These are phyloP conservation scores for Rhodofomes roseus DNA, from an alignment of 1,284 basidiomycete genomes.

Conservation along the genomic window DNA sequence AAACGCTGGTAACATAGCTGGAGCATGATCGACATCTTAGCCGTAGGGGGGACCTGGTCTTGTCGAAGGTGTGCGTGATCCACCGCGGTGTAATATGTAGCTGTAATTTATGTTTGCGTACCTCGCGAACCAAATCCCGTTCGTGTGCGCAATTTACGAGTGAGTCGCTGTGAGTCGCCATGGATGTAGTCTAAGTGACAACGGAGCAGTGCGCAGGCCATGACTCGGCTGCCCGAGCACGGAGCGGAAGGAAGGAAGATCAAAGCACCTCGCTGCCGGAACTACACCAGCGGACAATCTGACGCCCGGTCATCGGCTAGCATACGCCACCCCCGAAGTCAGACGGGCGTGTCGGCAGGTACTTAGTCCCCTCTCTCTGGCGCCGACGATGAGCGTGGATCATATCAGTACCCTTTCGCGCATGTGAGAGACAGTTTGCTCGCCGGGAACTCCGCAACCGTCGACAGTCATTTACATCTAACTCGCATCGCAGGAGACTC, in stretches of 20 bases:
- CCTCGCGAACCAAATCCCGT: neutral
- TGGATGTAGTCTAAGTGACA: neutral
- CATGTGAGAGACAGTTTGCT: neutral
- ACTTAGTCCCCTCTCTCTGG: neutral
- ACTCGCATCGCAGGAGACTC: too few species aligned
- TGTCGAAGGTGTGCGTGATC: neutral
- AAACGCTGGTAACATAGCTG: slow-evolving; percentile 16
- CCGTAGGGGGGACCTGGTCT: neutral
- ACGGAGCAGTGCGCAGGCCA: neutral
- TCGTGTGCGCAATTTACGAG: too few species aligned
- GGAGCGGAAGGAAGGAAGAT: neutral
- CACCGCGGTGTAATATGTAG: neutral
- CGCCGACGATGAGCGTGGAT: neutral
- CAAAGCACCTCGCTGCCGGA: neutral
- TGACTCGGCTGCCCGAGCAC: neutral
- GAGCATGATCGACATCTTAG: too few species aligned
- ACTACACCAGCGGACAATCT: neutral
- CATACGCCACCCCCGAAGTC: neutral
- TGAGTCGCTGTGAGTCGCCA: neutral
- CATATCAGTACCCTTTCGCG: neutral
- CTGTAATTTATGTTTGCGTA: neutral
- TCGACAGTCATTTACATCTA: neutral
- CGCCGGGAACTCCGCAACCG: neutral
- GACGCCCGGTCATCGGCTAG: neutral
- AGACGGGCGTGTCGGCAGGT: neutral